These are phyloP conservation scores for Candida stauntonica DNA, from an alignment of 805 yeast genomes.

Conservation along the genomic window DNA sequence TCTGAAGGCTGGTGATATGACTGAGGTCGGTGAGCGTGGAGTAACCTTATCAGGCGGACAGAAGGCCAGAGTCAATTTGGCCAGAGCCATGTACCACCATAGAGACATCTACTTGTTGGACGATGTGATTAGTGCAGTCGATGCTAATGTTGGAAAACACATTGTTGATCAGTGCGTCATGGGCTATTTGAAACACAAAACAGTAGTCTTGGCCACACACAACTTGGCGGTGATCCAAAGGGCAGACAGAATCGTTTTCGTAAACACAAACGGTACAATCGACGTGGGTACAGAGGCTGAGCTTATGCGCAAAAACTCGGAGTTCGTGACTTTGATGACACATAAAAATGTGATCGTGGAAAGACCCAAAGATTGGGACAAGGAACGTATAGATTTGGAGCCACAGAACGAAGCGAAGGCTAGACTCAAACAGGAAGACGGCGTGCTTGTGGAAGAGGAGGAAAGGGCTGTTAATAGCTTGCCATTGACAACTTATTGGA, in stretches of 20 bases:
- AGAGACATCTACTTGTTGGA: conserved; percentile 9
- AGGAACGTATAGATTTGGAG: neutral
- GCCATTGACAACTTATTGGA: conserved; percentile 29
- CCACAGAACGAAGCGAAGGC: neutral
- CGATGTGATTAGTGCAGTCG: conserved; percentile 67
- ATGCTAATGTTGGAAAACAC: conserved; percentile 69
- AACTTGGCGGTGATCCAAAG: conserved; percentile 62
- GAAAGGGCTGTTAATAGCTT: conserved; percentile 36
- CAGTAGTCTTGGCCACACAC: conserved; percentile 78
- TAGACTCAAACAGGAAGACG: neutral
- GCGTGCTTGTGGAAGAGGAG: conserved; percentile 25
- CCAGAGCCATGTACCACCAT: conserved; percentile 84
- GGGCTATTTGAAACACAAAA: conserved; percentile 50
- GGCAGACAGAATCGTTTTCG: conserved; percentile 65
- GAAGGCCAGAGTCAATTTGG: conserved; percentile 87
- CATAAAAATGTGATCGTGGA: conserved; percentile 19
- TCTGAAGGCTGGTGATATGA: conserved; percentile 79
- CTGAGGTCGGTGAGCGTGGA: conserved; percentile 94
- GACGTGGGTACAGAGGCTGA: conserved; percentile 57
- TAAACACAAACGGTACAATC: conserved; percentile 57
- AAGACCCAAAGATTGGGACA: neutral
- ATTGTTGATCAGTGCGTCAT: conserved; percentile 62
- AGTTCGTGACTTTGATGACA: conserved; percentile 48
- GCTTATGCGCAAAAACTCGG: conserved; percentile 38
- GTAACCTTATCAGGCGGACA: conserved; percentile 94